These are phyloP conservation scores for Talaromyces borbonicus DNA, from an alignment of 495 filamentous ascomycete genomes.

Conservation along the genomic window DNA sequence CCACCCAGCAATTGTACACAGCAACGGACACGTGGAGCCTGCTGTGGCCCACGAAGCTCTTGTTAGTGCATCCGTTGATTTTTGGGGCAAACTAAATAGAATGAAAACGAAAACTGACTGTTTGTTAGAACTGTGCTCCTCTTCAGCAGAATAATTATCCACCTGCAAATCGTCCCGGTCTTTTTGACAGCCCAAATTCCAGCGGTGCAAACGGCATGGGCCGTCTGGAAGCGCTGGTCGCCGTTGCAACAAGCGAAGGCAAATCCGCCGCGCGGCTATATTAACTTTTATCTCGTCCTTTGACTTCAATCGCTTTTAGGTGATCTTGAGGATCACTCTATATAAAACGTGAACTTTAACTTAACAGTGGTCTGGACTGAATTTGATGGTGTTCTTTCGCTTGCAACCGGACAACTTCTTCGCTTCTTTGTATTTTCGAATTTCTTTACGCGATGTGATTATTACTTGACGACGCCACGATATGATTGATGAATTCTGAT, in stretches of 20 bases:
- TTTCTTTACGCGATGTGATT: slow-evolving; percentile 1
- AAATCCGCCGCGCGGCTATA: slow-evolving; percentile 43
- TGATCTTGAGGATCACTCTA: neutral
- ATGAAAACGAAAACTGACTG: neutral
- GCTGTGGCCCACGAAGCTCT: slow-evolving; percentile 13
- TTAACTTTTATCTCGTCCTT: too few relatives aligned
- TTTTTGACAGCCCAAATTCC: slow-evolving; percentile 21
- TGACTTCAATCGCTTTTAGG: too few relatives aligned
- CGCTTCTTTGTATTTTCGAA: slow-evolving; percentile 1
- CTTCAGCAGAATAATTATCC: neutral
- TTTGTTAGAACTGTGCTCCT: neutral
- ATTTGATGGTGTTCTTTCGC: neutral
- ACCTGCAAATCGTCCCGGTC: slow-evolving; percentile 21
- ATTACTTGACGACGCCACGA: slow-evolving; percentile 4
- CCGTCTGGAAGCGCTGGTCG: slow-evolving; percentile 74
- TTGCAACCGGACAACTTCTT: neutral
- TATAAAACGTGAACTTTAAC: neutral
- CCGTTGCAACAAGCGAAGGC: slow-evolving; percentile 79
- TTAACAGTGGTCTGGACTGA: neutral
- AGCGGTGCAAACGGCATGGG: slow-evolving; percentile 45
- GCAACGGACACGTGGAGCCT: slow-evolving; percentile 50
- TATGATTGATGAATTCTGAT: slow-evolving; percentile 1
- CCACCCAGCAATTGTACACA: slow-evolving; percentile 55
- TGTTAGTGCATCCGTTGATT: neutral
- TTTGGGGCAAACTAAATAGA: neutral